phyloP scores from a whole-genome alignment of 2,329 filamentous ascomycete genomes.

The Zymoseptoria crescenta region DNA sequence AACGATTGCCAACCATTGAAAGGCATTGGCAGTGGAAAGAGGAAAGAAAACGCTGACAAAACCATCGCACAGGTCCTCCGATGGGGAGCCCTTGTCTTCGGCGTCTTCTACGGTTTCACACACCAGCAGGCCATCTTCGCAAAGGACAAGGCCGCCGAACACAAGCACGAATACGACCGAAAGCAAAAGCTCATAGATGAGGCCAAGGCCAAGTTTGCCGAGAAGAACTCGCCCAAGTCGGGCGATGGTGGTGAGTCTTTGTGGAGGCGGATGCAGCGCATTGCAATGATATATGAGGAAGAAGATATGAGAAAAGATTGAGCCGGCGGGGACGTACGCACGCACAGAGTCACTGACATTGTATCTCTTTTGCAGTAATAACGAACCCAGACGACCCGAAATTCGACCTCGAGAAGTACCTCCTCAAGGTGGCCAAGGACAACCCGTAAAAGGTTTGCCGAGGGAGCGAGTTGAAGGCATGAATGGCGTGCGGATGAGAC shows the following conservation, averaged over 20 bases:
- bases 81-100: constrained; percentile 86
- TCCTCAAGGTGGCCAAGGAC: constrained; percentile 51
- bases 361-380: constrained; percentile 46
- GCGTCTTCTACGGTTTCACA: constrained; percentile 90
- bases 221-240: constrained; percentile 55
- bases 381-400: constrained; percentile 75
- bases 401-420: constrained; percentile 85
- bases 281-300: background rate
- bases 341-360: constrained; percentile 5
- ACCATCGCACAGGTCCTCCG: constrained; percentile 69
- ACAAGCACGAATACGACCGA: constrained; percentile 77
- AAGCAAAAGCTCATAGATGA: constrained; percentile 87
- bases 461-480: background rate
- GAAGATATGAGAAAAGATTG: background rate
- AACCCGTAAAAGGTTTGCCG: background rate
- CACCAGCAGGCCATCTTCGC: constrained; percentile 78
- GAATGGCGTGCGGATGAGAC: background rate
- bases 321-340: background rate
- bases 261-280: background rate
- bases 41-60: background rate
- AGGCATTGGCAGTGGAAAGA: background rate
- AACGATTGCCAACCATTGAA: constrained; percentile 4
- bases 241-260: constrained; percentile 27
- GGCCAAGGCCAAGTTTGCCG: constrained; percentile 84
- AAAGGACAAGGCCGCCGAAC: constrained; percentile 60